Conservation (phyloP, 2,329 filamentous ascomycete species). For the Fusarium sp. region DNA sequence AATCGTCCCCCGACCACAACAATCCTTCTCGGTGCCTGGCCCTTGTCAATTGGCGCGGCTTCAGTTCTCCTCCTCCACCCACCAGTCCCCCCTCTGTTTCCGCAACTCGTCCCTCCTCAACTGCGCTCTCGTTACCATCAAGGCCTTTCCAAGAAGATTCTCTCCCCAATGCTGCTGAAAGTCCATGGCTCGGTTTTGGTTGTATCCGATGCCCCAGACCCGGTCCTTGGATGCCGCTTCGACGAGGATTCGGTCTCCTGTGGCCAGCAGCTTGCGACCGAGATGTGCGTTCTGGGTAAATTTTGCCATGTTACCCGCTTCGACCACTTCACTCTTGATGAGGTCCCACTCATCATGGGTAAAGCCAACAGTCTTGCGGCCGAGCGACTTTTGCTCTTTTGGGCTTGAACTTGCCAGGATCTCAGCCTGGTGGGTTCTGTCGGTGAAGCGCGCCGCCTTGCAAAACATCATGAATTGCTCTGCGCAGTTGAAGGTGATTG, state of each 20-base stretch:
- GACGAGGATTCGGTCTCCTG: constrained; percentile 46
- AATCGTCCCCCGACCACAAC: no score
- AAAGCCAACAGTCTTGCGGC: constrained; percentile 44
- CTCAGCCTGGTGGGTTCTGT: constrained; percentile 37
- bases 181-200: constrained; percentile 45
- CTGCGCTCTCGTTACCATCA: constrained; percentile 44
- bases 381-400: constrained; percentile 48
- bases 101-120: constrained; percentile 12
- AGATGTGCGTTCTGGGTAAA: constrained; percentile 48
- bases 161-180: constrained; percentile 45
- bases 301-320: constrained; percentile 49
- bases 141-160: constrained; percentile 47
- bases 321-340: constrained; percentile 48
- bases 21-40: background rate
- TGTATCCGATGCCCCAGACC: constrained; percentile 52
- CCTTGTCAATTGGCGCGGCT: constrained; percentile 3
- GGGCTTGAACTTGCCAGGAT: constrained; percentile 44
- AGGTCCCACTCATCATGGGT: constrained; percentile 45
- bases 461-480: constrained; percentile 59
- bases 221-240: constrained; percentile 48
- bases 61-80: constrained; percentile 1
- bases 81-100: background rate
- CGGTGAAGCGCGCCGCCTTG: constrained; percentile 53
- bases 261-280: constrained; percentile 45
- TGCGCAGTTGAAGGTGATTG: constrained; percentile 49